Base-by-base conservation (phyloP, 805 yeast genomes). In the Candida peoriensis region DNA sequence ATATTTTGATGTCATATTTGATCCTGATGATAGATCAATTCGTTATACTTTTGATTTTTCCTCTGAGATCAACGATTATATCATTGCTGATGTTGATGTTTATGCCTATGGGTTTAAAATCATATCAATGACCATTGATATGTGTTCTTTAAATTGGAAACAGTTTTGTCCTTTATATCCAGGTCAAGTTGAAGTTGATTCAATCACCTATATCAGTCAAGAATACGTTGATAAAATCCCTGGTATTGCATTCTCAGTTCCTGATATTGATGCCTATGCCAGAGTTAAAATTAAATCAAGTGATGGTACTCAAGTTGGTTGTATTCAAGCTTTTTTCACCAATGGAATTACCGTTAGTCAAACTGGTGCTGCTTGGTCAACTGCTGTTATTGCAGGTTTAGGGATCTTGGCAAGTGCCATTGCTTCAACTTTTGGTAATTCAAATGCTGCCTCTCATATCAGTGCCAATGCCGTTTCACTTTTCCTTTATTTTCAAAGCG, bases 261-360 rank as follows among this genome's bases (percentile, higher is more conserved):
- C 99, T 0, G 96, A 93, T 59, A 66, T 93, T 46, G 99, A 93
- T 54, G 99, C 54, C 3, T 49, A 58, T 70, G 71, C 96, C 4
- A 74, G 83, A 42, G 96, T 89, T 20, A 66, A 79, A 43, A 89
- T 94, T 26, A 61, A 62, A 31, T 77, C 74, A 50, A 64, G 72
- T 6, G 32, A 48, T 13, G 94, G 88, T 16, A 58, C 61, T 7
- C 71, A 80, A 4, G 64, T 89, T 39, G 98, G 97, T 3, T 93
- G 99, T 72, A 95, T 93, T 11, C 86, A 83, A 55, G 97, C 97
- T 0, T 68, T 76, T 11, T 67, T 93, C 37, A 63, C 83, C 16
- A 93, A 93, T 60, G 96, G 93, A 38, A 88, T 84, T 53, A 89
- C 97, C 2, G 98, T 93, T 19, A 42, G 96, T 94, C 94, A 88